These are phyloP conservation scores for Candida sanyiensis DNA, from an alignment of 805 yeast genomes.

Conservation along the genomic window DNA sequence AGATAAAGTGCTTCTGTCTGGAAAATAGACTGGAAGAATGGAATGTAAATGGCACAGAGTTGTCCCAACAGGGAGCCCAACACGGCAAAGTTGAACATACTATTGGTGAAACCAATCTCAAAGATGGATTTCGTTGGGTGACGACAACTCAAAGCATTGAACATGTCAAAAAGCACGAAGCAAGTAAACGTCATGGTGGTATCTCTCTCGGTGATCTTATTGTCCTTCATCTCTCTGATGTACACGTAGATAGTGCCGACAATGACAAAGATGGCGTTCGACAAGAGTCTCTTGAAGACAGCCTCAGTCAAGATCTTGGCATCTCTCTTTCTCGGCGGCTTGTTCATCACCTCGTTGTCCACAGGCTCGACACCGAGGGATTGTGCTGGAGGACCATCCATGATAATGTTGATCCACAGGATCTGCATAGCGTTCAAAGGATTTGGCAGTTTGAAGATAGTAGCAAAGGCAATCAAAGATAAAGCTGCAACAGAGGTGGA, in stretches of 20 bases:
- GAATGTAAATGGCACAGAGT: conserved; percentile 86
- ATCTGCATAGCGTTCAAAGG: conserved; percentile 98
- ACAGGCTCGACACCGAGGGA: conserved; percentile 96
- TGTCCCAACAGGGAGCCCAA: conserved; percentile 86
- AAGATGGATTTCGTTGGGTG: conserved; percentile 80
- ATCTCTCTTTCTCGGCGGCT: conserved; percentile 88
- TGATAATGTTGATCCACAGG: conserved; percentile 91
- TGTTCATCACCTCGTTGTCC: conserved; percentile 89
- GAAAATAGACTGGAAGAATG: conserved; percentile 87
- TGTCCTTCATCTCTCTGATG: conserved; percentile 79
- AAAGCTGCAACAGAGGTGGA: conserved; percentile 95
- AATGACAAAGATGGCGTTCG: conserved; percentile 68
- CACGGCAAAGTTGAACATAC: conserved; percentile 92
- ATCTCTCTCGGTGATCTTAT: conserved; percentile 83
- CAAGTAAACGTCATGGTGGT: conserved; percentile 99
- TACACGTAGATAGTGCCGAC: conserved; percentile 89
- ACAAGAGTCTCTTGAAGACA: conserved; percentile 66
- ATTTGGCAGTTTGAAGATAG: conserved; percentile 82
- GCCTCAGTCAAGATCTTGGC: conserved; percentile 75
- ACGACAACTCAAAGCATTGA: conserved; percentile 92
- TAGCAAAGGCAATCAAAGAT: conserved; percentile 80
- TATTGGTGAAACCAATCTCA: conserved; percentile 72
- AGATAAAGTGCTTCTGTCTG: conserved; percentile 87
- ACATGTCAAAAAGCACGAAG: conserved; percentile 93
- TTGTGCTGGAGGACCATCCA: conserved; percentile 99